Conservation (phyloP, 305 asterid genomes). For the Solanum chacoense region DNA sequence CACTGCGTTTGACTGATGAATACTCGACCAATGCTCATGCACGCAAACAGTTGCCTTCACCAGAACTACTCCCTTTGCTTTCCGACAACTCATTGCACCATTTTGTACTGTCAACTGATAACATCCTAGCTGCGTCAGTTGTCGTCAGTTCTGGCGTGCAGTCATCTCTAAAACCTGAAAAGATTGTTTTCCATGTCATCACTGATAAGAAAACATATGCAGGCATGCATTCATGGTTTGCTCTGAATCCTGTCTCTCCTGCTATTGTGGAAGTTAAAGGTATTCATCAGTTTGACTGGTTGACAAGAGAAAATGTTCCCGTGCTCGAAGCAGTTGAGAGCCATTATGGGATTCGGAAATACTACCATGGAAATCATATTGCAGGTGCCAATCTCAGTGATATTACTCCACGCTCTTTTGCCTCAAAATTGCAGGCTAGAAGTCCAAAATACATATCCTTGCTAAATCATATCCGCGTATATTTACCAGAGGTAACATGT, state of each 20-base stretch:
- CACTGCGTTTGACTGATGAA: slow-evolving; percentile 64
- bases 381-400: slow-evolving; percentile 75
- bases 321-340: slow-evolving; percentile 83
- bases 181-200: slow-evolving; percentile 72
- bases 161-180: slow-evolving; percentile 46
- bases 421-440: slow-evolving; percentile 79
- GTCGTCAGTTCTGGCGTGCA: slow-evolving; percentile 61
- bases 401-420: slow-evolving; percentile 65
- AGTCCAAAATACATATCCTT: slow-evolving; percentile 79
- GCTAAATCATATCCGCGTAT: slow-evolving; percentile 79
- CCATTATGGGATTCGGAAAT: slow-evolving; percentile 57
- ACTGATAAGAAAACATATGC: slow-evolving; percentile 86
- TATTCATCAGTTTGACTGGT: slow-evolving; percentile 81
- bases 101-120: slow-evolving; percentile 69
- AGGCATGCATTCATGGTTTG: slow-evolving; percentile 87
- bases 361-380: slow-evolving; percentile 76
- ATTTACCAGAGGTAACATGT: slow-evolving; percentile 68
- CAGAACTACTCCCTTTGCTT: slow-evolving; percentile 72
- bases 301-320: slow-evolving; percentile 75
- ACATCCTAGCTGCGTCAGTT: slow-evolving; percentile 77
- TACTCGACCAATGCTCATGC: slow-evolving; percentile 79
- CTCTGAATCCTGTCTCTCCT: slow-evolving; percentile 57
- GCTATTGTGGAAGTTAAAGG: slow-evolving; percentile 82
- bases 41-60: slow-evolving; percentile 74
- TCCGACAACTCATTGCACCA: slow-evolving; percentile 75